Base-by-base conservation (phyloP, 2,329 filamentous ascomycete genomes). In the Bertia moriformis region DNA sequence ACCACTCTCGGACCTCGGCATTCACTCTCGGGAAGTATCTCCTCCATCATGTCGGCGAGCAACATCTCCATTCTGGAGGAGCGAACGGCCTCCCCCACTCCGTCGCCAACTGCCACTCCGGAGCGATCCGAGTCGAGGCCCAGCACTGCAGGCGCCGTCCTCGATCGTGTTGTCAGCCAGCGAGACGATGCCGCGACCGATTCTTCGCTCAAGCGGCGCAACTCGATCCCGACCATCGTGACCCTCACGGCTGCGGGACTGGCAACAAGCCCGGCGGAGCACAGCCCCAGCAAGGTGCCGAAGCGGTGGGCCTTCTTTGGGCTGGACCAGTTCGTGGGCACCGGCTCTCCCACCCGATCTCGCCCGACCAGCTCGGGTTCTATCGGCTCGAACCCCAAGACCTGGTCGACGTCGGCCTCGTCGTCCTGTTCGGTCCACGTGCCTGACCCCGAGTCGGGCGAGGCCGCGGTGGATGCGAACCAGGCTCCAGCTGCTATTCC, bases 1-100 rank as follows among this genome's bases (percentile, higher is more conserved):
- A 62, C 75, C 40, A 86, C 83, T 1, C 69, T 78, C 14, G 71
- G 76, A 18, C 70, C 70, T 3, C 73, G 76, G 4, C 84, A 89
- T 54, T 84, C 79, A 2, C 68, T 84, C 22, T 82, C 82, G 18
- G 82, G 80, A 41, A 93, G 83, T 56, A 76, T 91, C 37, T 87
- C 83, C 3, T 93, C 84, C 0, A 66, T 89, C 32, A 65, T 83
- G 3, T 84, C 82, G 38, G 54, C 67, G 10, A 69, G 68, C 12
- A 68, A 66, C 20, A n/a, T n/a, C n/a, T 52, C 55, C 10, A 59
- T 59, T 30, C 46, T 41, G 47, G 69, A 61, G 41, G 59, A 58
- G 58, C 58, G 59, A 55, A 44, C 56, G 45, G n/a, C n/a, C n/a
- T 55, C 44, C 43, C 51, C 44, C 40, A 54, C 46, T 42, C 41